A percentile compares a stretch with the other conserved stretches of the same genome.
These are phyloP conservation scores for Phialophora verrucosa DNA, from an alignment of 2,329 filamentous ascomycete genomes.

Conservation along the genomic window DNA sequence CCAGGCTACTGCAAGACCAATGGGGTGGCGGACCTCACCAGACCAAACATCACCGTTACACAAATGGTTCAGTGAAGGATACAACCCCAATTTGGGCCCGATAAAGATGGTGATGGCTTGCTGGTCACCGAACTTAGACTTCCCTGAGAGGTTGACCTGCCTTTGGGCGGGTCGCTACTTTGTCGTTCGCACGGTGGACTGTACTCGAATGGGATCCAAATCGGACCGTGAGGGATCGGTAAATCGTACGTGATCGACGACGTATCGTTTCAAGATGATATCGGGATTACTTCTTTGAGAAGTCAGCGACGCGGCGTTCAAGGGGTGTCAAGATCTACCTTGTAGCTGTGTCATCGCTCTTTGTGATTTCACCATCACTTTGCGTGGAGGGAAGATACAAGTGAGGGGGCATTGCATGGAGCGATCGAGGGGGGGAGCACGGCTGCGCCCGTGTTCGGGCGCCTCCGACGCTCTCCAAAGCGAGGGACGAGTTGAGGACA, in stretches of 20 bases:
- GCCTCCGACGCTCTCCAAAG: conserved; percentile 14
- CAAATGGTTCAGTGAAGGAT: conserved; percentile 30
- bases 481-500: neutral
- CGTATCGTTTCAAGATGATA: neutral
- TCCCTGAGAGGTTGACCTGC: neutral
- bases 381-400: conserved; percentile 3
- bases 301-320: neutral
- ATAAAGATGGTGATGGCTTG: conserved; percentile 10
- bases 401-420: neutral
- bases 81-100: conserved; percentile 11
- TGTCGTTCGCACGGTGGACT: neutral
- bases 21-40: neutral
- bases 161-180: neutral
- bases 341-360: neutral
- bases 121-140: neutral
- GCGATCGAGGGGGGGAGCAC: conserved; percentile 3
- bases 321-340: neutral
- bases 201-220: neutral
- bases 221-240: neutral
- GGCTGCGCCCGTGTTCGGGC: conserved; percentile 24
- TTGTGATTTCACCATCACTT: neutral
- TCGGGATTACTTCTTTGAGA: neutral
- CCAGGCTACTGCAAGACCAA: conserved; percentile 5
- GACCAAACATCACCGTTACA: conserved; percentile 16
- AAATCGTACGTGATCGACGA: neutral